Evolutionary conservation across 257 asterid genomes (phyloP), one percentile per base, ranked within the genome.

Genomic region (Anisodus acutangulus): DNA sequence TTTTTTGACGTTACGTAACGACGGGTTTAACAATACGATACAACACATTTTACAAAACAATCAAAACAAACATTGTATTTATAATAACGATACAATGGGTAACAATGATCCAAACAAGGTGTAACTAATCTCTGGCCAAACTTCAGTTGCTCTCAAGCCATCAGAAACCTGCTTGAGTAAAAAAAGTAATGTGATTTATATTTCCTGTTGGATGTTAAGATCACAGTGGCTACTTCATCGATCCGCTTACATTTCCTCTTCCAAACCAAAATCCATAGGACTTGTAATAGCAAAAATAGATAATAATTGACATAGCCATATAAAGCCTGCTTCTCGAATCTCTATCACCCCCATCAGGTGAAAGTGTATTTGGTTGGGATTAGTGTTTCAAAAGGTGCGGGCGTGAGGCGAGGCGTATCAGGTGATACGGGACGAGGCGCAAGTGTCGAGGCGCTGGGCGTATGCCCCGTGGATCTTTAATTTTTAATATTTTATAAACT

Each of bases 151-250:
- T 76, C 47, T 13, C 15, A 76, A 51, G 47, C 43, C 39, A 76
- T 53, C 63, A 51, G 63, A 3, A 76, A 76, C 47, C 47, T 53
- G 63, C 81, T 76, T 22, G 81, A 76, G 64, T 51, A 51, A 49
- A 41, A 41, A 43, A 55, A 53, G 6, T 22, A 51, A 26, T 13
- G 8, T 53, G 12, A 49, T 26, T 26, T 76, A n/a, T 76, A 22
- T 26, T 76, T 76, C 26, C 26, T 26, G 47, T 53, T 53, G 81
- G 63, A 76, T 12, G 64, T 51, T 19, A 47, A 69, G 78, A 16
- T 66, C 17, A 39, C 26, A 3, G 22, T 37, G 26, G 26, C 47
- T 39, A 39, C 7, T 37, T 5, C 78, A 39, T 68, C 78, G 3
- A 68, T 68, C 47, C 6, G 26, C 53, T 68, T 37, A 51, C 12